Evolutionary conservation across 2,329 filamentous ascomycete species (phyloP).

Genomic region (Diaporthe sp.): DNA sequence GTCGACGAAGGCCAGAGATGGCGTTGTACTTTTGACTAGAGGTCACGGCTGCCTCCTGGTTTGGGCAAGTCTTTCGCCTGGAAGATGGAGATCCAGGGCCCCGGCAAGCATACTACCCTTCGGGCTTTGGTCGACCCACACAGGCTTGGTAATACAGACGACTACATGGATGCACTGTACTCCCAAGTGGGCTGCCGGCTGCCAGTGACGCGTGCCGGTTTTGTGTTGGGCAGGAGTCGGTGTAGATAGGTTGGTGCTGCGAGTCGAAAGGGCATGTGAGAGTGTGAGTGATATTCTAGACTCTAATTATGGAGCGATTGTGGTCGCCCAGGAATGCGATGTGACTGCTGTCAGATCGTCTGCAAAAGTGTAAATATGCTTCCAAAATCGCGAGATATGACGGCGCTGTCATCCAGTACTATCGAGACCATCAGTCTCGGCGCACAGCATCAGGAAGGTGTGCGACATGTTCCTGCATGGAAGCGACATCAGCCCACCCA

Average conservation of each 20-base stretch:
- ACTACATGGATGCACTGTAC: conserved; percentile 5
- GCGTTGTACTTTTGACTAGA: neutral
- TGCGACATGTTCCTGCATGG: conserved; percentile 18
- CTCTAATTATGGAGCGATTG: conserved; percentile 22
- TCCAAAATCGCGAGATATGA: conserved; percentile 7
- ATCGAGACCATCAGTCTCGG: conserved; percentile 13
- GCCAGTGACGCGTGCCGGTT: neutral
- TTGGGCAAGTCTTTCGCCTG: neutral
- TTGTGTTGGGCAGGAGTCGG: conserved; percentile 16
- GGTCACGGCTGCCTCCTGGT: neutral
- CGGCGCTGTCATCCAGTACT: neutral
- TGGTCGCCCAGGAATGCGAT: neutral
- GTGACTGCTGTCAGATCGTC: conserved; percentile 12
- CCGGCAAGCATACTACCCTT: neutral
- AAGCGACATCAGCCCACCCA: conserved; percentile 19
- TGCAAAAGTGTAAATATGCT: neutral
- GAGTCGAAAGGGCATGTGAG: neutral
- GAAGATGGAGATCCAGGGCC: neutral
- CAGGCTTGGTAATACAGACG: conserved; percentile 11
- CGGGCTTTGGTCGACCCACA: conserved; percentile 8
- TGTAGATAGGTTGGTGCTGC: neutral
- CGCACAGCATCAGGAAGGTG: conserved; percentile 26
- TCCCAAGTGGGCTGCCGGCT: conserved; percentile 15
- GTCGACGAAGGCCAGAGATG: neutral
- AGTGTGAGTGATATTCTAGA: conserved; percentile 15